Evolutionary conservation across 306 rosid genomes (phyloP).

Genomic region (Cyamopsis tetragonoloba): DNA sequence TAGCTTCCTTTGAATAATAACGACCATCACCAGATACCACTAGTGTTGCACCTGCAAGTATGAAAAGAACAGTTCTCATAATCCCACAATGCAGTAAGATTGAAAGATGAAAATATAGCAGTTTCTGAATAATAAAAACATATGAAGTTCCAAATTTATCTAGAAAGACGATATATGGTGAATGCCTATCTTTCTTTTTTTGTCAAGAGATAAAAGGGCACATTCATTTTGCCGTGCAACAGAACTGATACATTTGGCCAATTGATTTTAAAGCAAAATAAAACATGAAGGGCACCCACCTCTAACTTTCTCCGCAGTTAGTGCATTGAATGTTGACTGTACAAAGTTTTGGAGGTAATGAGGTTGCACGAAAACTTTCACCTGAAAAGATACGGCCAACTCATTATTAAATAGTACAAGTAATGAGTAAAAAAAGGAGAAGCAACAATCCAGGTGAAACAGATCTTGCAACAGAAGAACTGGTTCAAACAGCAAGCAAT

Average conservation of each 20-base stretch:
- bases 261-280: slow-evolving; percentile 16
- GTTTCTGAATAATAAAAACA: not conserved
- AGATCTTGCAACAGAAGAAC: slow-evolving; percentile 12
- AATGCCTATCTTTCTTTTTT: not conserved
- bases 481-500: not conserved
- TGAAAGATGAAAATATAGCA: not conserved
- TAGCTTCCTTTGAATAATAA: slow-evolving; percentile 84
- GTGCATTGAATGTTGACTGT: slow-evolving; percentile 81
- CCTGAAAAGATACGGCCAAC: slow-evolving; percentile 56
- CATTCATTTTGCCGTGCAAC: not conserved
- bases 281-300: slow-evolving; percentile 39
- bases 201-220: not conserved
- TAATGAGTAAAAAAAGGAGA: not conserved
- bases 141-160: not conserved
- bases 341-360: slow-evolving; percentile 88
- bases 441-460: not conserved
- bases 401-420: slow-evolving; percentile 6
- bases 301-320: slow-evolving; percentile 75
- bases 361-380: slow-evolving; percentile 83
- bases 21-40: slow-evolving; percentile 99
- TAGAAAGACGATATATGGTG: not conserved
- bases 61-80: not conserved
- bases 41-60: slow-evolving; percentile 72
- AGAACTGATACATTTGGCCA: not conserved
- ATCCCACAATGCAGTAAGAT: slow-evolving; percentile 8